Evolutionary conservation across 768 basidiomycete species (phyloP).

Genomic region (Serendipita sp.): DNA sequence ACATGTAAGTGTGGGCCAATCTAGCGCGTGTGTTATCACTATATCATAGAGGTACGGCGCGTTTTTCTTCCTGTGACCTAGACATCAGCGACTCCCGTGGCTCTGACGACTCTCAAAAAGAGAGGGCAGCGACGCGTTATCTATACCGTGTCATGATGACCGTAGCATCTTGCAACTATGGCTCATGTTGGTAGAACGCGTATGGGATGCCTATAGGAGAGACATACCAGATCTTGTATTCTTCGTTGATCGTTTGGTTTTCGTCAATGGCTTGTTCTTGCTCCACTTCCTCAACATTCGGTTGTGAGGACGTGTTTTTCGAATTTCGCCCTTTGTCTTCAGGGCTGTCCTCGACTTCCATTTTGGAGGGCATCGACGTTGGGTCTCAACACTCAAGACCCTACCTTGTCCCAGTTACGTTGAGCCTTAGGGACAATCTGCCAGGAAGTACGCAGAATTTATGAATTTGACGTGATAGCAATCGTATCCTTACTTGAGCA

Average conservation of each 20-base stretch:
- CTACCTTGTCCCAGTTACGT: too few species aligned
- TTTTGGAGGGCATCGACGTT: background rate
- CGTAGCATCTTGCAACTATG: background rate
- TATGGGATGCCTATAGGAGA: background rate
- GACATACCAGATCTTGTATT: conserved; percentile 15
- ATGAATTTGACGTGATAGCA: too few species aligned
- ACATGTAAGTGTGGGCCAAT: conserved; percentile 95
- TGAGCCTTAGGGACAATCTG: too few species aligned
- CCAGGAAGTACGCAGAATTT: too few species aligned
- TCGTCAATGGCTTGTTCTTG: conserved; percentile 13
- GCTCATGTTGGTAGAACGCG: background rate
- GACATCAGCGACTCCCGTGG: background rate
- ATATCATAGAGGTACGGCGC: conserved; percentile 96
- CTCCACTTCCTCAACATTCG: background rate
- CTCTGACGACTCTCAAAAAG: too few species aligned
- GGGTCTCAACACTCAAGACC: background rate
- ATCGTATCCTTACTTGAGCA: too few species aligned
- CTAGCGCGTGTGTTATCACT: conserved; percentile 91
- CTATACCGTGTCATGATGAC: too few species aligned
- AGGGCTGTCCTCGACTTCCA: background rate
- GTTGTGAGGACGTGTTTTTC: background rate
- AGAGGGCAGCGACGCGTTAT: too few species aligned
- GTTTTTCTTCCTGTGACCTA: conserved; percentile 68
- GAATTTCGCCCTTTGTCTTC: background rate
- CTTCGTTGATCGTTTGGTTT: conserved; percentile 24